Base-by-base conservation (phyloP, 805 yeast genomes). In the Helenozyma rhizophorensis region DNA sequence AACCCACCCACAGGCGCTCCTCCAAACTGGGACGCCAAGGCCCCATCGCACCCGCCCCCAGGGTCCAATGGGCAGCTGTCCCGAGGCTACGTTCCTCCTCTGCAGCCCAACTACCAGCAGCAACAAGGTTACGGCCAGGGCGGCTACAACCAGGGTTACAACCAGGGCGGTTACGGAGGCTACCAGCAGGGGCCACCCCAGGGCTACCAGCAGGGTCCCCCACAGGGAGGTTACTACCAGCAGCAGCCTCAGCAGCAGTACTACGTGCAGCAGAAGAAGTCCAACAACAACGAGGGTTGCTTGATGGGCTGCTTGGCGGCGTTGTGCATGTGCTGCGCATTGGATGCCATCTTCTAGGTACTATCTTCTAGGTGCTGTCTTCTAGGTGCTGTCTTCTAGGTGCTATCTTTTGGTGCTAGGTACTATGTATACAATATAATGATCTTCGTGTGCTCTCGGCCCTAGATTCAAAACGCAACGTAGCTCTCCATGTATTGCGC, bases 301-400 rank as follows among this genome's bases (percentile, higher is more conserved):
- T 64, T 66, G 49, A 50, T 53, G 38, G 64, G 61, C 14, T 59
- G 68, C 30, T 56, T 63, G 49, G 63, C 62, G 18, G 70, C 70
- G n/a, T 39, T 63, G 48, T 54, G 60, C 36, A 45, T 62, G 42
- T 65, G 70, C 40, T 64, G 69, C 43, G 51, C 60, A 1, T 48
- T 54, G 39, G 60, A 54, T 24, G 47, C 51, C 36, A 39, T 53
- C 22, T 50, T 54, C 43, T 54, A 47, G 27, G 11, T 9, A 16
- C 15, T 17, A 8, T n/a, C n/a, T n/a, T n/a, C n/a, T n/a, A n/a
- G n/a, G n/a, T n/a, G n/a, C n/a, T n/a, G n/a, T n/a, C n/a, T n/a
- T n/a, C n/a, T n/a, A n/a, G n/a, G n/a, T n/a, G n/a, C n/a, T n/a
- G n/a, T n/a, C n/a, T n/a, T n/a, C n/a, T n/a, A n/a, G n/a, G n/a